A percentile compares a stretch with the other conserved stretches of the same genome.
These are phyloP conservation scores for Fusarium temperatum DNA, from an alignment of 2,329 filamentous ascomycete species.

Conservation along the genomic window DNA sequence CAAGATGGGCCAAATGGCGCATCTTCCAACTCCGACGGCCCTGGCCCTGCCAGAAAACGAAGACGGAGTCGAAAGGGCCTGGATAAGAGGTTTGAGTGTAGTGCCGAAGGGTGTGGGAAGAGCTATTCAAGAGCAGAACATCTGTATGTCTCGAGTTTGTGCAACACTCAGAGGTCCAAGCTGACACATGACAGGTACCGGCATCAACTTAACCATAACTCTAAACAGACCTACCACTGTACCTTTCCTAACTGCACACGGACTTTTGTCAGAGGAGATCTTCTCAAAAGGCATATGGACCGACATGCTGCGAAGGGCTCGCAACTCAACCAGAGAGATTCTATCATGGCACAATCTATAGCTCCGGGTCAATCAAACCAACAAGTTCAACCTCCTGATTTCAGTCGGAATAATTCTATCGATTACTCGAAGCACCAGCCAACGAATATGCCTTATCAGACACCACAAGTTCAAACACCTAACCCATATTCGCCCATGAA, in stretches of 20 bases:
- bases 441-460: conserved; percentile 56
- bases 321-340: conserved; percentile 78
- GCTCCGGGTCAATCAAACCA: conserved; percentile 46
- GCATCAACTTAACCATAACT: conserved; percentile 94
- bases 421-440: conserved; percentile 52
- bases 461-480: conserved; percentile 54
- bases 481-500: conserved; percentile 59
- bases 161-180: not conserved
- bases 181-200: conserved; percentile 66
- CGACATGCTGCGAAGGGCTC: conserved; percentile 83
- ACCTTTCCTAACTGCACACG: conserved; percentile 91
- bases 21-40: conserved; percentile 64
- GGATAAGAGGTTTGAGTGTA: conserved; percentile 86
- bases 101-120: conserved; percentile 88
- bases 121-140: conserved; percentile 97
- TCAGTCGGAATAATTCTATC: conserved; percentile 51
- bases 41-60: conserved; percentile 70
- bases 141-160: conserved; percentile 66
- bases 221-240: conserved; percentile 94
- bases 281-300: conserved; percentile 86
- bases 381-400: conserved; percentile 54
- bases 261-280: conserved; percentile 90
- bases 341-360: conserved; percentile 52
- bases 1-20: conserved; percentile 50
- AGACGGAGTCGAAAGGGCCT: conserved; percentile 79